Evolutionary conservation across 495 filamentous ascomycete genomes (phyloP).

Genomic region (Aspergillus carlsbadensis): DNA sequence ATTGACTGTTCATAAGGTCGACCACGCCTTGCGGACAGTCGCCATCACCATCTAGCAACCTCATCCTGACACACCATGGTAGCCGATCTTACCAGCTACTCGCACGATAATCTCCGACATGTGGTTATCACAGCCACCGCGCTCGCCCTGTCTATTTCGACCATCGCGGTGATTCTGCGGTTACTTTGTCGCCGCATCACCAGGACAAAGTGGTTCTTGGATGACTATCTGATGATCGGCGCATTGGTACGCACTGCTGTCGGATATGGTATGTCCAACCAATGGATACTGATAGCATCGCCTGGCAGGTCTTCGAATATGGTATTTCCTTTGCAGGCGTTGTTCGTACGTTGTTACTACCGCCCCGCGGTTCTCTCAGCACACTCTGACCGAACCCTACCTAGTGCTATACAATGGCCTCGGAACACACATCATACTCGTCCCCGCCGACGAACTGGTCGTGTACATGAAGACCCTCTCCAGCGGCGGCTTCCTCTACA

Average conservation of each 20-base stretch:
- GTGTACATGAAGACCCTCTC: conserved; percentile 13
- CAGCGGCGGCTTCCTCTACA: background rate
- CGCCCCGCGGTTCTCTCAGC: background rate
- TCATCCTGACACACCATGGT: background rate
- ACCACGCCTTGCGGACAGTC: too few species aligned
- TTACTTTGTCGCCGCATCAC: conserved; percentile 12
- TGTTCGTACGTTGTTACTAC: conserved; percentile 8
- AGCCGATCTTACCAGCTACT: background rate
- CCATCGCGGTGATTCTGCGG: conserved; percentile 10
- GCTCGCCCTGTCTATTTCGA: conserved; percentile 16
- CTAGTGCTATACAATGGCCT: conserved; percentile 20
- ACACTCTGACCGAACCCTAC: background rate
- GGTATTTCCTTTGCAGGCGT: conserved; percentile 15
- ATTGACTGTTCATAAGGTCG: too few species aligned
- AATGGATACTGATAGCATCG: background rate
- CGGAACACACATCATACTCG: conserved; percentile 13
- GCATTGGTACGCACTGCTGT: conserved; percentile 7
- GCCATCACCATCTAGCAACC: background rate
- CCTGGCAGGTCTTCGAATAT: conserved; percentile 12
- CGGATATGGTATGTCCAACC: background rate
- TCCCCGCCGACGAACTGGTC: conserved; percentile 1
- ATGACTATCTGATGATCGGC: conserved; percentile 17
- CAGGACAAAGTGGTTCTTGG: conserved; percentile 15
- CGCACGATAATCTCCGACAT: conserved; percentile 9
- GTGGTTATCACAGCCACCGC: conserved; percentile 14